Conservation (phyloP, 495 filamentous ascomycete species). For the Annulohypoxylon nitens region DNA sequence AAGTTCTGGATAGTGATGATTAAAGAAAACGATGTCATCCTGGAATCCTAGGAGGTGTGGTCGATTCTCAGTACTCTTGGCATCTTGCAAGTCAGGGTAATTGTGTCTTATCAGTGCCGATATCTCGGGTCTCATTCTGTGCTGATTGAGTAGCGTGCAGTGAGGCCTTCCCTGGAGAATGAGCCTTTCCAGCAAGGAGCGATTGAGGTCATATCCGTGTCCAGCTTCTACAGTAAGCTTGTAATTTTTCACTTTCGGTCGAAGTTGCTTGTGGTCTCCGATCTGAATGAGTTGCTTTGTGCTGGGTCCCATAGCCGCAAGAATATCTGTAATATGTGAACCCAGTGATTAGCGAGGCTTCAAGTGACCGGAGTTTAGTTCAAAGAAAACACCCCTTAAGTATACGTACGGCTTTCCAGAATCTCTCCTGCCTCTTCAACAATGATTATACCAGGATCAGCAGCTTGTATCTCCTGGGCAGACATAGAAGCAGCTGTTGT, state of each 20-base stretch:
- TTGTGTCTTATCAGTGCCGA: constrained; percentile 73
- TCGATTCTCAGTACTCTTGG: constrained; percentile 62
- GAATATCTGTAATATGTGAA: constrained; percentile 58
- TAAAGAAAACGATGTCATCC: constrained; percentile 73
- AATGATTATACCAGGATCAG: constrained; percentile 68
- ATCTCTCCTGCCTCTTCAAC: constrained; percentile 88
- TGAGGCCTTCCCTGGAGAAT: constrained; percentile 68
- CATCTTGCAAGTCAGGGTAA: constrained; percentile 75
- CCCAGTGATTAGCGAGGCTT: constrained; percentile 43
- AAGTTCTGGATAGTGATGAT: constrained; percentile 70
- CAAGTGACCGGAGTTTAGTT: background rate
- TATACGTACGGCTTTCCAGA: constrained; percentile 66
- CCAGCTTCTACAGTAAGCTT: constrained; percentile 74
- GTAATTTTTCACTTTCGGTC: constrained; percentile 78
- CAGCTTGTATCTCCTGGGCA: constrained; percentile 62
- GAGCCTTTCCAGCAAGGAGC: constrained; percentile 79
- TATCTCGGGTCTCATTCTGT: constrained; percentile 79
- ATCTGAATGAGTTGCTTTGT: constrained; percentile 80
- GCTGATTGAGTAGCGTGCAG: constrained; percentile 71
- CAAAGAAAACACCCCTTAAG: background rate
- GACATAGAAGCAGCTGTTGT: constrained; percentile 81
- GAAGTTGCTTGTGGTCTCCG: constrained; percentile 82
- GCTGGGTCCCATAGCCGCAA: constrained; percentile 69
- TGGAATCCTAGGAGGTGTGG: constrained; percentile 69
- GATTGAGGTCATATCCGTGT: constrained; percentile 76